A percentile compares a stretch with the other conserved stretches of the same genome.
These are phyloP conservation scores for Mortierella sp. DNA, from an alignment of 371 early-diverging fungal genomes.

Conservation along the genomic window DNA sequence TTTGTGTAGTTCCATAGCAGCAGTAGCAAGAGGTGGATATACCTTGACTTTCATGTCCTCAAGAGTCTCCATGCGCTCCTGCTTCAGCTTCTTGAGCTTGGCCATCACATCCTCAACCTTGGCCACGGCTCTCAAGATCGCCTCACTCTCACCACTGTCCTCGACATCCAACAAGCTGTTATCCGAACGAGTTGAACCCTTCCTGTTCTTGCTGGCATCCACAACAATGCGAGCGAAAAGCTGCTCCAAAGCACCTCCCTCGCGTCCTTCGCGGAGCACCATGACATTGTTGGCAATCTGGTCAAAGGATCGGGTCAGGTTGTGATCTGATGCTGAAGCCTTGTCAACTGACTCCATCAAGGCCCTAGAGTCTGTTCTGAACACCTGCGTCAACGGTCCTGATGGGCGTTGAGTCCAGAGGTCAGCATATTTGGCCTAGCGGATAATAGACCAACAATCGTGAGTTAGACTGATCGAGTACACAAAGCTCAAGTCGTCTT, in stretches of 20 bases:
- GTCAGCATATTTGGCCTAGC: constrained; percentile 77
- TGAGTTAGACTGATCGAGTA: no score
- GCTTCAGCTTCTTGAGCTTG: constrained; percentile 83
- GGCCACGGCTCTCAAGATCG: constrained; percentile 65
- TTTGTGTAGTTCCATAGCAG: neutral
- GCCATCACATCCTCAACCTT: constrained; percentile 80
- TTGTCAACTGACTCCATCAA: constrained; percentile 85
- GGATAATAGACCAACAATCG: neutral
- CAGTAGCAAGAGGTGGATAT: neutral
- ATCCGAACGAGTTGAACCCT: constrained; percentile 34
- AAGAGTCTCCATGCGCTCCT: constrained; percentile 81
- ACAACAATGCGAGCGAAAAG: constrained; percentile 73
- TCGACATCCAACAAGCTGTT: constrained; percentile 77
- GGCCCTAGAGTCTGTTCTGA: constrained; percentile 84
- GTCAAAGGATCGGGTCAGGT: constrained; percentile 70
- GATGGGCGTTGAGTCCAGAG: constrained; percentile 92
- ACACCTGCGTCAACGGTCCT: constrained; percentile 75
- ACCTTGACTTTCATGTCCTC: constrained; percentile 89
- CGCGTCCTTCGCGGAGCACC: constrained; percentile 70
- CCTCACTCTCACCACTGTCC: constrained; percentile 60
- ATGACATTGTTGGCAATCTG: constrained; percentile 67
- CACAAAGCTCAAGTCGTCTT: neutral
- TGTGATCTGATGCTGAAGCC: constrained; percentile 81
- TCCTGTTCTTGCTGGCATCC: constrained; percentile 49
- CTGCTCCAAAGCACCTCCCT: constrained; percentile 71